Base-by-base conservation (phyloP, 2,329 filamentous ascomycete species). In the Dactylonectria estremocensis region DNA sequence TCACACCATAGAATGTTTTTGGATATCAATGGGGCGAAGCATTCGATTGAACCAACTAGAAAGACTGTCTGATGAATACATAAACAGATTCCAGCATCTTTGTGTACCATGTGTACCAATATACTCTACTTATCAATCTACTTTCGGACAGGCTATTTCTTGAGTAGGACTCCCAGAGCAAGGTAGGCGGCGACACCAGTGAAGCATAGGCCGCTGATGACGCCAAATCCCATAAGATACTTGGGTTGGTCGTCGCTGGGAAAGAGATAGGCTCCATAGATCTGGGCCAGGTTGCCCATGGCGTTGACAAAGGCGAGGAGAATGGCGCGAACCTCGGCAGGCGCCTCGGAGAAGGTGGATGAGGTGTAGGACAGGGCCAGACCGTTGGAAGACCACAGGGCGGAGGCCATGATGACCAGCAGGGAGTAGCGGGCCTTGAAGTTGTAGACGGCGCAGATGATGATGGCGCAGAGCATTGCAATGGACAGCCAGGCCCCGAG, bases 191-290 rank as follows among this genome's bases (percentile, higher is more conserved):
- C 11, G 11, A 62, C 64, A 9, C 70, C 70, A 13, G 64, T 69
- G 5, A 70, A 67, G 46, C 66, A 69, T 16, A 71, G 20, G 6
- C 68, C 70, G 7, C 66, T 69, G 31, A 77, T 77, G 40, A 78
- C 72, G 8, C 71, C 73, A 82, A 87, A 56, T 77, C 84, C 85
- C 76, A 80, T 82, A 2, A 85, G 72, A 67, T 86, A 86, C 70
- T 87, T 85, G 0, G 87, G 86, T 20, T 77, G 77, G 61, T 88
- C 85, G 0, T 78, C 70, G 0, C 76, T 74, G 0, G 87, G 87
- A 75, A 88, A 89, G 3, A 89, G 71, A 68, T 88, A 84, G 74
- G 85, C 82, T 10, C 87, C 86, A 63, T 89, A 89, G 9, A 89
- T 89, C 68, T 87, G 85, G 0, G 86, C 85, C 2, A 88, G 75